These are phyloP conservation scores for Amniculicola lignicola DNA, from an alignment of 495 filamentous ascomycete species.

Conservation along the genomic window DNA sequence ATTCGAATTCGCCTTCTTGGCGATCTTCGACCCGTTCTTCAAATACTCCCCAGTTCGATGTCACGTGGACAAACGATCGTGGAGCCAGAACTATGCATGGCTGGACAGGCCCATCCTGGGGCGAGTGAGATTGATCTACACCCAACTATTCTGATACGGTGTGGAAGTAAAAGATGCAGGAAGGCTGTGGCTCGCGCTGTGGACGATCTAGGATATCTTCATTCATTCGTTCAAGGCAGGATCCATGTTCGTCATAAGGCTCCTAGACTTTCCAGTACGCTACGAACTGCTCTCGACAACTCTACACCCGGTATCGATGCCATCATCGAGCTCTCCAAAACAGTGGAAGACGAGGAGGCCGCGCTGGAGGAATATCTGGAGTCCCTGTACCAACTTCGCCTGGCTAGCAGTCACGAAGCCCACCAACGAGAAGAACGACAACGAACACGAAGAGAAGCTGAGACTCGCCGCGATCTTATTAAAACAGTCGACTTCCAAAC, in stretches of 20 bases:
- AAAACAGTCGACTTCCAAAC: no score
- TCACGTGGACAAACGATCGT: background rate
- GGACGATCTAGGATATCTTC: background rate
- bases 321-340: no score
- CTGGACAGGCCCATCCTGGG: background rate
- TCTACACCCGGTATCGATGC: no score
- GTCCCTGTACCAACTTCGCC: no score
- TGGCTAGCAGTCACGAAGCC: no score
- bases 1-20: background rate
- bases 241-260: background rate
- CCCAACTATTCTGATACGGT: conserved; percentile 1
- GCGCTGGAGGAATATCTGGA: no score
- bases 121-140: background rate
- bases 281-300: no score
- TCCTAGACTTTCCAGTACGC: background rate
- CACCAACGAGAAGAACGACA: no score
- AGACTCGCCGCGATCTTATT: no score
- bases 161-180: conserved; percentile 1
- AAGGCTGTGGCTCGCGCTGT: background rate
- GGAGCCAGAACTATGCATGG: conserved; percentile 2
- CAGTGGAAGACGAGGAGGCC: no score
- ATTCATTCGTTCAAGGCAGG: background rate
- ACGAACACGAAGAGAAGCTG: no score
- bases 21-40: background rate
- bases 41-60: background rate